These are phyloP conservation scores for Biscogniauxia sp. DNA, from an alignment of 2,329 filamentous ascomycete species.

Conservation along the genomic window DNA sequence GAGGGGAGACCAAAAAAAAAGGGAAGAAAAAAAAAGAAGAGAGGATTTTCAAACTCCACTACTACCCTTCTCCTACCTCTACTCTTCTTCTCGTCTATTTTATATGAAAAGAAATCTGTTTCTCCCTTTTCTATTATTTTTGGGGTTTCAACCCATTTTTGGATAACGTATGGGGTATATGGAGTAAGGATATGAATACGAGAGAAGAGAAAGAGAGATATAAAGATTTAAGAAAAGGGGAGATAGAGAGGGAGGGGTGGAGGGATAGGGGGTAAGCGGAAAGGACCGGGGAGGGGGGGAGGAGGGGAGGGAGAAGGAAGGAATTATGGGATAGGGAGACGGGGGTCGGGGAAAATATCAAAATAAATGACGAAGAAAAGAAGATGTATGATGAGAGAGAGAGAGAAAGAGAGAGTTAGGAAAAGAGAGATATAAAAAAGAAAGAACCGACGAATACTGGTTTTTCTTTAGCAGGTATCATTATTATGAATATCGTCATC, in stretches of 20 bases:
- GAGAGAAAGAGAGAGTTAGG: neutral
- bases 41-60: neutral
- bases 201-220: too few relatives aligned
- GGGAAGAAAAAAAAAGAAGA: neutral
- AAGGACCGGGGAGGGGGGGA: too few relatives aligned
- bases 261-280: neutral
- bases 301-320: neutral
- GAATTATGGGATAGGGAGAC: neutral
- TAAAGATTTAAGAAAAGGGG: too few relatives aligned
- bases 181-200: too few relatives aligned
- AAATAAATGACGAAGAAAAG: neutral
- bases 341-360: neutral
- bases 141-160: too few relatives aligned
- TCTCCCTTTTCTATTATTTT: too few relatives aligned
- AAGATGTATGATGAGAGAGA: neutral
- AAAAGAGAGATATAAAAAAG: neutral
- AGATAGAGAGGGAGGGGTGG: too few relatives aligned
- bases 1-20: neutral
- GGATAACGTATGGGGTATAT: too few relatives aligned
- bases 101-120: too few relatives aligned
- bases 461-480: too few relatives aligned
- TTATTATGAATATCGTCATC: too few relatives aligned
- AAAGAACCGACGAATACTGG: too few relatives aligned
- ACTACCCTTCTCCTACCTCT: neutral
- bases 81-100: neutral